Base-by-base conservation (phyloP, 768 basidiomycete species). In the Clavaria fumosa region DNA sequence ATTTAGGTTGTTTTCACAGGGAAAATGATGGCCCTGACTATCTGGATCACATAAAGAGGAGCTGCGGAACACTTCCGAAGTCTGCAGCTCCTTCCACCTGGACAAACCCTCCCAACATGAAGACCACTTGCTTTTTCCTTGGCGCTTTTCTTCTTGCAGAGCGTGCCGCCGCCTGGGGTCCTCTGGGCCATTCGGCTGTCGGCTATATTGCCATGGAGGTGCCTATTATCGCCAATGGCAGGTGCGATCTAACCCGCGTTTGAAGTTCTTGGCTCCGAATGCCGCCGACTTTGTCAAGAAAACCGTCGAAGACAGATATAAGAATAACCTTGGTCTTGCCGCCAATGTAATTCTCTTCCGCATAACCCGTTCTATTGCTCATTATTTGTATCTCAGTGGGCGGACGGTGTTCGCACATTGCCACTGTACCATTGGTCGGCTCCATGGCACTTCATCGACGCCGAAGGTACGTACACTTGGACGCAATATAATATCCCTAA, bases 371-470 rank as follows among this genome's bases (percentile, higher is more conserved):
- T n/a, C n/a, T n/a, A n/a, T n/a, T n/a, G n/a, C n/a, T n/a, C n/a
- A n/a, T n/a, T n/a, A n/a, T n/a, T n/a, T n/a, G n/a, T n/a, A n/a
- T n/a, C n/a, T 43, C 55, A 69, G 67, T 73, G 69, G 69, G 69
- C 69, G 1, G 70, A 73, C 45, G 53, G 52, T 11, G 61, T 72
- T 41, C 59, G 59, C 30, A 59, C 55, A n/a, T 48, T 56, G 40
- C 37, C 52, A 4, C 60, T 58, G 9, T 63, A 49, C 49, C 50
- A 35, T 44, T 67, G 53, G 69, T 54, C 63, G 42, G 43, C 57
- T 17, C 40, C 48, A 40, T 55, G 66, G 24, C 70, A 72, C 43
- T 74, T 59, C 39, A 63, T 72, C 14, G 69, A 72, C 31, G 69
- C 70, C 3, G 51, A 67, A 50, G 63, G 63, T 58, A 27, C 11